A percentile compares a stretch with the other conserved stretches of the same genome.
phyloP scores from a whole-genome alignment of 176 grass and related monocot species.

The Pontederia paniculata region DNA sequence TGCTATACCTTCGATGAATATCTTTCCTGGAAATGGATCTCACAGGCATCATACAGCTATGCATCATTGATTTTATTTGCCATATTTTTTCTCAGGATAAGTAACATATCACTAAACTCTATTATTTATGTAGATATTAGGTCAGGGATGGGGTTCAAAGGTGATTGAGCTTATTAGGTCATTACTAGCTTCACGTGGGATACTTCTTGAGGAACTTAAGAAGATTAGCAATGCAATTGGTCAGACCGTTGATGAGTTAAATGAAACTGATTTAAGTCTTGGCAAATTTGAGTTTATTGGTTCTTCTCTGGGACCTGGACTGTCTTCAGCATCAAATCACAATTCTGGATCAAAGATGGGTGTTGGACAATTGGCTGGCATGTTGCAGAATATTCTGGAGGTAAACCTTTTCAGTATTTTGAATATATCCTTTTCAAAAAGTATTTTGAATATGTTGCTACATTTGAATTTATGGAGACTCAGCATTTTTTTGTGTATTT shows the following conservation, averaged over 20 bases:
- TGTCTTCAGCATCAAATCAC: conserved; percentile 27
- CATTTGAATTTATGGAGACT: not conserved
- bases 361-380: conserved; percentile 36
- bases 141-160: conserved; percentile 39
- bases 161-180: conserved; percentile 53
- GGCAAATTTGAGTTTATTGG: conserved; percentile 61
- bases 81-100: no score
- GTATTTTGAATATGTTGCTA: conserved; percentile 9
- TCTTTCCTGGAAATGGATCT: no score
- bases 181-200: conserved; percentile 51
- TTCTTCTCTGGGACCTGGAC: conserved; percentile 26
- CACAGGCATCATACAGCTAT: no score
- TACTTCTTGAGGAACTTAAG: conserved; percentile 60
- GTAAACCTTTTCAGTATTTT: conserved; percentile 20
- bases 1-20: no score
- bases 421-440: not conserved
- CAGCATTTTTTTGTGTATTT: conserved; percentile 13
- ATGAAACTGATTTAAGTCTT: conserved; percentile 40
- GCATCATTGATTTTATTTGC: no score
- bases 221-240: conserved; percentile 61
- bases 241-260: conserved; percentile 44
- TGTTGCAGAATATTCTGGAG: conserved; percentile 72
- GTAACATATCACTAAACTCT: conserved; percentile 4
- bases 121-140: conserved; percentile 27
- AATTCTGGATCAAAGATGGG: conserved; percentile 25